Conservation (phyloP, 306 rosid genomes). For the Cicer pinnatifidum region DNA sequence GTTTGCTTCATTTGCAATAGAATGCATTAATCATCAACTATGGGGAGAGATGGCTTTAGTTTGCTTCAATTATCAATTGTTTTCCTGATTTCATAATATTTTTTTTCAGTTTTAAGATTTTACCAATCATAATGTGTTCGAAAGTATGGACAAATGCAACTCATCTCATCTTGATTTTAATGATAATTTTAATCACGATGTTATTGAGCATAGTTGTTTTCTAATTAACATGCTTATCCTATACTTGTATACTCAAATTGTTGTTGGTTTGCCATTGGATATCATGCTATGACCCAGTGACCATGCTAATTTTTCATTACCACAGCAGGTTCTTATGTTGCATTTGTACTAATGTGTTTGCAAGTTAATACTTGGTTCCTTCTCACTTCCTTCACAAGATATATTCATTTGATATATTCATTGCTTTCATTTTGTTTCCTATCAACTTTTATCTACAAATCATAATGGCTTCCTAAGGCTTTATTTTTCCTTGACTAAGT, state of each 20-base stretch:
- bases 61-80: too few species aligned
- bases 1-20: too few species aligned
- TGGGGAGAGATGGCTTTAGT: too few species aligned
- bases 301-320: slow-evolving; percentile 86
- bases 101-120: too few species aligned
- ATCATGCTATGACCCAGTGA: slow-evolving; percentile 93
- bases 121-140: too few species aligned
- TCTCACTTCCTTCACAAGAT: not conserved
- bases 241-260: slow-evolving; percentile 59
- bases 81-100: too few species aligned
- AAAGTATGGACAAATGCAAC: too few species aligned
- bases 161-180: too few species aligned
- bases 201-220: slow-evolving; percentile 4
- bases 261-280: slow-evolving; percentile 81
- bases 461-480: slow-evolving; percentile 5
- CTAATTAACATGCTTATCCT: slow-evolving; percentile 44
- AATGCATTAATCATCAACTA: too few species aligned
- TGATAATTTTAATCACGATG: too few species aligned
- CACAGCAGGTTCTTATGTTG: slow-evolving; percentile 79
- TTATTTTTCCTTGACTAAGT: slow-evolving; percentile 26
- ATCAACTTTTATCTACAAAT: not conserved
- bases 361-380: slow-evolving; percentile 26
- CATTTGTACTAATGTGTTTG: slow-evolving; percentile 9
- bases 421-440: slow-evolving; percentile 6
- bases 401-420: slow-evolving; percentile 5